Conservation (phyloP, 2,329 filamentous ascomycete species). For the Colletotrichum sp. region DNA sequence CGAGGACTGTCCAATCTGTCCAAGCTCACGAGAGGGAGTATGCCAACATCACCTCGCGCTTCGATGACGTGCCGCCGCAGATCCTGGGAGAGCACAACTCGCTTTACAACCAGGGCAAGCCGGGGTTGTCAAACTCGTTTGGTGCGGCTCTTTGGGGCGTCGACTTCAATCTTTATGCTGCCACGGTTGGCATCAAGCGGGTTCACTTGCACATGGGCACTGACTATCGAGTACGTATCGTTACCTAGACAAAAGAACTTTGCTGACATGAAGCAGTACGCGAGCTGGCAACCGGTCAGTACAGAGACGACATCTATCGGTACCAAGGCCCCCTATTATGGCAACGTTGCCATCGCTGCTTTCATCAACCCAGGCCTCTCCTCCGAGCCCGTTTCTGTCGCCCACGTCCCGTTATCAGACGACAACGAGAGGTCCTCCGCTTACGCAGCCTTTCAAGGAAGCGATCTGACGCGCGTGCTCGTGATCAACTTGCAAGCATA, state of each 20-base stretch:
- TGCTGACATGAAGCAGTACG: slow-evolving; percentile 44
- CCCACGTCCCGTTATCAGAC: slow-evolving; percentile 46
- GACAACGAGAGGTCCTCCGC: slow-evolving; percentile 48
- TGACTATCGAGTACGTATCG: slow-evolving; percentile 53
- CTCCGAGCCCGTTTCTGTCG: slow-evolving; percentile 43
- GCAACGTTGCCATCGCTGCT: slow-evolving; percentile 62
- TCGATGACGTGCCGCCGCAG: slow-evolving; percentile 54
- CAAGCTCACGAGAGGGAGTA: slow-evolving; percentile 53
- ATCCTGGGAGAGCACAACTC: slow-evolving; percentile 68
- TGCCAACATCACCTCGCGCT: slow-evolving; percentile 41
- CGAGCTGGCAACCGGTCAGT: slow-evolving; percentile 63
- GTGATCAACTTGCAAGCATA: slow-evolving; percentile 64
- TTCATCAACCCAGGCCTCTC: slow-evolving; percentile 54
- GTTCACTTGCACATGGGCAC: slow-evolving; percentile 71
- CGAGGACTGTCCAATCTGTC: slow-evolving; percentile 53
- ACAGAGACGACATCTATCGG: slow-evolving; percentile 55
- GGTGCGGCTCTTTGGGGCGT: slow-evolving; percentile 69
- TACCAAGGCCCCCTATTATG: slow-evolving; percentile 70
- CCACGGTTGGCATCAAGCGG: slow-evolving; percentile 58
- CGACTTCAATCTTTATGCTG: slow-evolving; percentile 66
- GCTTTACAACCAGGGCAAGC: slow-evolving; percentile 65
- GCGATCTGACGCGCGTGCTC: slow-evolving; percentile 50
- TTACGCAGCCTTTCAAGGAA: slow-evolving; percentile 59
- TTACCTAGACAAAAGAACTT: not conserved
- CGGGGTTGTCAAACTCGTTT: slow-evolving; percentile 68